Base-by-base conservation (phyloP, 2,329 filamentous ascomycete species). In the Phyllosticta capitalensis region DNA sequence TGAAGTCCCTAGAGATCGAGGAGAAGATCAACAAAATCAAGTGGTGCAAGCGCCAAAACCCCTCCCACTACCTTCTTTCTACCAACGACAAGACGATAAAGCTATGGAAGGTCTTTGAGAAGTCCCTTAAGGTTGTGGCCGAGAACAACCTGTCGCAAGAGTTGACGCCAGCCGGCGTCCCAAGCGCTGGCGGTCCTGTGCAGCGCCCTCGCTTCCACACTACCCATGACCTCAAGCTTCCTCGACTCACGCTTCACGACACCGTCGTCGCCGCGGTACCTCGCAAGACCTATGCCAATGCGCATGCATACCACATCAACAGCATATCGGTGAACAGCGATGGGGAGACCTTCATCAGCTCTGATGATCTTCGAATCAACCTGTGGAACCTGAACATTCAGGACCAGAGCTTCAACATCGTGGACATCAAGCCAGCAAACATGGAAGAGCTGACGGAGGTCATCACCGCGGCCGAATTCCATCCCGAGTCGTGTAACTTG, bases 1-100 rank as follows among this genome's bases (percentile, higher is more conserved):
- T 99, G 65, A 99, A 99, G 78, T 99, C 94, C 33, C 83, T 99
- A 67, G 94, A 99, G 77, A 99, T 99, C 71, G 94, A 99, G 82
- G 94, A 99, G 78, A 99, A 99, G 80, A 99, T 99, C 83, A 99
- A 99, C 83, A 99, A 99, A 82, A 99, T 99, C 79, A 99, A 97
- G 77, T 99, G 94, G 94, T 99, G 94, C 76, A 87, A 89, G 72
- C 87, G 94, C 76, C 92, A 97, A 77, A 99, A 99, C 81, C 89
- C 92, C 63, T 97, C 94, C 59, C 94, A 99, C 78, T 99, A 96
- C 75, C 85, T 99, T 56, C 84, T 99, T 60, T 97, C 94, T 51
- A 99, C 94, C 68, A 99, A 99, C 74, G 94, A 99, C 81, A 99
- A 99, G 81, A 99, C 94, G 50, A 99, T 99, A 83, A 99, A 99